Conservation (phyloP, 441 rosid genomes). For the Bruguiera hainesii region DNA sequence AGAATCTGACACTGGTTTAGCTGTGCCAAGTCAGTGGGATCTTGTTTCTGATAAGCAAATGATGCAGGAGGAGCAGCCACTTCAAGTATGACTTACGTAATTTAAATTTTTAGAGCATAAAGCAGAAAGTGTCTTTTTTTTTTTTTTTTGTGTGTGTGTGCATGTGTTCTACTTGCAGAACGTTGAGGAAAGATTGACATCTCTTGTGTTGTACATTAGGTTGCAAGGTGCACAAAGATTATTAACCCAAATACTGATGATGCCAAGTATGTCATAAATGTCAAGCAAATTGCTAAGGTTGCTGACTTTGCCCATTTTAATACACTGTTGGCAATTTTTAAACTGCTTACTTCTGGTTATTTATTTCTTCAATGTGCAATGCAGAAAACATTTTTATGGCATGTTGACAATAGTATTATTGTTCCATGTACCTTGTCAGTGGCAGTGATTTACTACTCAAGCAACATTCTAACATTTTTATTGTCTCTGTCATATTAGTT, state of each 20-base stretch:
- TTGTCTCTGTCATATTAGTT: slow-evolving; percentile 42
- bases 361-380: neutral
- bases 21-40: slow-evolving; percentile 99
- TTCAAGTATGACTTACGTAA: slow-evolving; percentile 45
- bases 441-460: neutral
- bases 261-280: slow-evolving; percentile 92
- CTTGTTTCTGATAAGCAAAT: slow-evolving; percentile 97
- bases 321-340: neutral
- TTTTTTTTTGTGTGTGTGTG: neutral
- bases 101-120: neutral
- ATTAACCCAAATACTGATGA: slow-evolving; percentile 95
- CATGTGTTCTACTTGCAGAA: neutral
- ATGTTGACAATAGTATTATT: neutral
- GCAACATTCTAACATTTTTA: slow-evolving; percentile 4
- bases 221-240: slow-evolving; percentile 95
- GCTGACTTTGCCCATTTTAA: neutral
- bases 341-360: neutral
- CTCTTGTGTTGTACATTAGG: slow-evolving; percentile 35
- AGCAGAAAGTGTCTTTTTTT: neutral
- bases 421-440: neutral
- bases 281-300: slow-evolving; percentile 97
- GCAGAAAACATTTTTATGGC: neutral
- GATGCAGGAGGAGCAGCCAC: slow-evolving; percentile 99
- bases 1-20: slow-evolving; percentile 97
- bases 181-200: neutral